Base-by-base conservation (phyloP, 768 basidiomycete species). In the Leccinum variicolor region DNA sequence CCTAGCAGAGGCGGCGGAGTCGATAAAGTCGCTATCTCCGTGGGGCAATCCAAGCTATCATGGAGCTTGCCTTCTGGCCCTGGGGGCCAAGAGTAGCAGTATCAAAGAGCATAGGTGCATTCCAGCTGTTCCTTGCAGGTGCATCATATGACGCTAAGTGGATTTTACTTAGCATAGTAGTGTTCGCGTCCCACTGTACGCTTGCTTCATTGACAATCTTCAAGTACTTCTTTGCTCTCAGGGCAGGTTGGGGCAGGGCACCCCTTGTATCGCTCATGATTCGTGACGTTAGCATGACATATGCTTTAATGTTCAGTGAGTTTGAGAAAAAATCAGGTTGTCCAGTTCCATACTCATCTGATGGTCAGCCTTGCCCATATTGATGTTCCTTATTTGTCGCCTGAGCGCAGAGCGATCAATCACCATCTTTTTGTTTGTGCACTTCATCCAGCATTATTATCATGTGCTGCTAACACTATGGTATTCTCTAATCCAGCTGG, bases 191-290 rank as follows among this genome's bases (percentile, higher is more conserved):
- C 4, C 64, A 67, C 34, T 66, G 61, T 19, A 47, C 43, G 7
- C 26, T 66, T 13, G 39, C 65, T 9, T 17, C 50, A 45, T 21
- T 66, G 49, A 68, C 66, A 6, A 15, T 53, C 33, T 50, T 57
- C 59, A 67, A 68, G 58, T 68, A 68, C 50, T 41, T 45, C 50
- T 48, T 39, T 21, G 21, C 56, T 29, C 47, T 52, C 31, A 67
- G 55, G 52, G 53, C 55, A 11, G 66, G 63, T 8, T 55, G 58
- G 58, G 57, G 58, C 3, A 68, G 56, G 23, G 53, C 61, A 1
- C 66, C 66, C 6, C 62, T 67, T 10, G 50, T 63, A 25, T 63
- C 56, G 8, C 61, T 68, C 17, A 47, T 67, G 23, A 47, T 66
- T 47, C 64, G 61, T 33, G 61, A 66, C 25, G 36, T 55, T n/a